Conservation (phyloP, 1,284 basidiomycete species). For the Austroboletus novae-zelandiae region DNA sequence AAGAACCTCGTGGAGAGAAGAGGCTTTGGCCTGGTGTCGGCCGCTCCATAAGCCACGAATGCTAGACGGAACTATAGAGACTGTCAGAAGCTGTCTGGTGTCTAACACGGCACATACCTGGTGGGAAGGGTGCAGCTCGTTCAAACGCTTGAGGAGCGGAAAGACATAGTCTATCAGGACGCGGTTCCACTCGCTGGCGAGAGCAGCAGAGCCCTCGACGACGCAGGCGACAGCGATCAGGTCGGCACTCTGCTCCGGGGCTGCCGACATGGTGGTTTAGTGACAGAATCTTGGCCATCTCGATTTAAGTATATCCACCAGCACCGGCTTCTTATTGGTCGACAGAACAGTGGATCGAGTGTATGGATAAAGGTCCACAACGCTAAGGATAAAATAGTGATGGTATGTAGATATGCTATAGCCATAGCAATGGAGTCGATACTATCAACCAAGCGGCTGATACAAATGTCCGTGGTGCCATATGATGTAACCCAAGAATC, state of each 20-base stretch:
- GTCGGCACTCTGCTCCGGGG: slow-evolving; percentile 22
- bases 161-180: slow-evolving; percentile 49
- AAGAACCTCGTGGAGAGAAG: slow-evolving; percentile 60
- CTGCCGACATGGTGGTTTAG: slow-evolving; percentile 19
- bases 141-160: slow-evolving; percentile 52
- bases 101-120: slow-evolving; percentile 14
- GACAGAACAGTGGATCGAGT: slow-evolving; percentile 7
- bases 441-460: background rate
- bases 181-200: slow-evolving; percentile 53
- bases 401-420: slow-evolving; percentile 19
- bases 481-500: slow-evolving; percentile 3
- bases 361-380: slow-evolving; percentile 10
- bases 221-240: slow-evolving; percentile 56
- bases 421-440: background rate
- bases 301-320: no score
- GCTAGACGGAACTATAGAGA: slow-evolving; percentile 47
- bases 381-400: slow-evolving; percentile 7
- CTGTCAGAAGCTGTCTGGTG: slow-evolving; percentile 4
- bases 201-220: slow-evolving; percentile 58
- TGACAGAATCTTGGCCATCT: slow-evolving; percentile 3
- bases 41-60: slow-evolving; percentile 55
- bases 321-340: no score
- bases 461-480: slow-evolving; percentile 4
- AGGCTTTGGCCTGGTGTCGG: slow-evolving; percentile 51
- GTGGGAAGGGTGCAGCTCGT: slow-evolving; percentile 39